Evolutionary conservation across 2,329 filamentous ascomycete species (phyloP).

Genomic region (Endoconidiophora polonica): DNA sequence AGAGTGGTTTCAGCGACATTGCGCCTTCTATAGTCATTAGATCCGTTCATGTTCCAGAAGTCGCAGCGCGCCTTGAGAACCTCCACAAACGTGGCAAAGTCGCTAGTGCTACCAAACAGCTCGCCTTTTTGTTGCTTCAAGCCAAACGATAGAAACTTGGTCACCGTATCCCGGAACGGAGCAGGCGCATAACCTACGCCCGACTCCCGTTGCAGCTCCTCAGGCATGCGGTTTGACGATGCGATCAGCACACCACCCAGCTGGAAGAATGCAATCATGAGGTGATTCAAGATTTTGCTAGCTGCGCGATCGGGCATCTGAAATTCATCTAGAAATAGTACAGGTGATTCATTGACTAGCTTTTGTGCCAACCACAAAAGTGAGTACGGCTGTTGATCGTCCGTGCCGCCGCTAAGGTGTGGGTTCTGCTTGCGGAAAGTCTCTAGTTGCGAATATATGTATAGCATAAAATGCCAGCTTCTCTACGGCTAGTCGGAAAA

Average conservation of each 20-base stretch:
- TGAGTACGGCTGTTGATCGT: conserved; percentile 38
- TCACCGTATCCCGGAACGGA: conserved; percentile 34
- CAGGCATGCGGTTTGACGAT: conserved; percentile 70
- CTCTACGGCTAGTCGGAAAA: conserved; percentile 56
- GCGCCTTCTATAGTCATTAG: conserved; percentile 31
- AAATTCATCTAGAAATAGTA: conserved; percentile 70
- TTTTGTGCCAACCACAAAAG: conserved; percentile 60
- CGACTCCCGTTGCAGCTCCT: conserved; percentile 60
- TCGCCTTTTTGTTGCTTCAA: conserved; percentile 24
- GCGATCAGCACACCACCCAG: conserved; percentile 66
- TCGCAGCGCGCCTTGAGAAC: conserved; percentile 64
- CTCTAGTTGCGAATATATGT: conserved; percentile 57
- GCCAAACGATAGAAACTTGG: conserved; percentile 25
- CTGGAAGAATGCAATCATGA: conserved; percentile 68
- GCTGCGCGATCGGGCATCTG: conserved; percentile 65
- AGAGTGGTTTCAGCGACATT: background rate
- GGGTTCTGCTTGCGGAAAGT: conserved; percentile 30
- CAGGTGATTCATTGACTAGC: conserved; percentile 55
- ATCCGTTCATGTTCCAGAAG: conserved; percentile 69
- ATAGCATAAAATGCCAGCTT: conserved; percentile 73
- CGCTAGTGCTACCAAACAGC: conserved; percentile 44
- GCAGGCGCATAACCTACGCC: conserved; percentile 50
- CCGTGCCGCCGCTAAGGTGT: conserved; percentile 13
- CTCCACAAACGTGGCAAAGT: conserved; percentile 61
- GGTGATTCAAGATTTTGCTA: conserved; percentile 61